Evolutionary conservation across 2,329 filamentous ascomycete species (phyloP).

Genomic region (Aaosphaeria pasadenensis): DNA sequence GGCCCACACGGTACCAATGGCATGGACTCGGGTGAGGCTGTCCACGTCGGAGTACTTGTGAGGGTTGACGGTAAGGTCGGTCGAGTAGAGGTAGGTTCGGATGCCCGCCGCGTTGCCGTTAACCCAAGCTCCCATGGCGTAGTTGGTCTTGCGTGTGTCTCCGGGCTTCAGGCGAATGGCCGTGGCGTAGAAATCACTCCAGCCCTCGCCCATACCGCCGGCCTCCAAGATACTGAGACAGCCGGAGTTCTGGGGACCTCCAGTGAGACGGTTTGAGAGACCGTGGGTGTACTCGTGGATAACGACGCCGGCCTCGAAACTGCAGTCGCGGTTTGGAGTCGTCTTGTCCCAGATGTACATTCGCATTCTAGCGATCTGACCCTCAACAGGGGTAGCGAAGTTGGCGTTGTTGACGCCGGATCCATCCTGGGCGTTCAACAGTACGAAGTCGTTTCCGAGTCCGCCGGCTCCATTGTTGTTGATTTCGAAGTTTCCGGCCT

Average conservation of each 20-base stretch:
- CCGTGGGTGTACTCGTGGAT: conserved; percentile 50
- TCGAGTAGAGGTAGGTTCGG: conserved; percentile 52
- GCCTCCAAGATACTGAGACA: conserved; percentile 50
- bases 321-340: conserved; percentile 49
- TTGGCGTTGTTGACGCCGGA: conserved; percentile 56
- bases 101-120: conserved; percentile 45
- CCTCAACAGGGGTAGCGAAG: conserved; percentile 54
- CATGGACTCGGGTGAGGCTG: conserved; percentile 41
- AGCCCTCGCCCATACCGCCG: conserved; percentile 59
- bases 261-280: conserved; percentile 57
- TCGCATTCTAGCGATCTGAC: conserved; percentile 52
- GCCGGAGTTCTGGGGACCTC: conserved; percentile 53
- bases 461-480: conserved; percentile 55
- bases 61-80: conserved; percentile 49
- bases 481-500: conserved; percentile 56
- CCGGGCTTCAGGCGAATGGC: conserved; percentile 47
- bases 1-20: conserved; percentile 53
- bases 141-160: conserved; percentile 48
- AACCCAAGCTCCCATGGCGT: conserved; percentile 52
- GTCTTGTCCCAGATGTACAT: conserved; percentile 48
- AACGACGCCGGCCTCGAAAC: conserved; percentile 60
- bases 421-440: conserved; percentile 55
- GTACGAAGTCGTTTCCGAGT: conserved; percentile 48
- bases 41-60: conserved; percentile 49
- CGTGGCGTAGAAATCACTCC: conserved; percentile 56